Percentiles rank a stretch among this genome's conserved stretches.
phyloP scores from a whole-genome alignment of 257 asterid species.

The Petrea volubilis region DNA sequence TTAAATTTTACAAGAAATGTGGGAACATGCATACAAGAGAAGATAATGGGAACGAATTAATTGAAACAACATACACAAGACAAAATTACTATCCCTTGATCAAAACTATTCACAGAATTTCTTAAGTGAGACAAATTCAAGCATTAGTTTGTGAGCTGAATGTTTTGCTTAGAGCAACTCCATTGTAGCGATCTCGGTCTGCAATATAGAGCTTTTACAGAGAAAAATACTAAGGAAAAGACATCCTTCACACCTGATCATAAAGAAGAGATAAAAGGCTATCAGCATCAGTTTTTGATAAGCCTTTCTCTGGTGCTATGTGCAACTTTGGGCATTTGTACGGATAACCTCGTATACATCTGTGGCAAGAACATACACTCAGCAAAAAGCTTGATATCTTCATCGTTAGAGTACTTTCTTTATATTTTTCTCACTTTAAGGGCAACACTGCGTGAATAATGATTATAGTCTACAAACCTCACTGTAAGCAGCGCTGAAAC shows the following conservation, averaged over 20 bases:
- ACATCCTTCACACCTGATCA: slow-evolving; percentile 67
- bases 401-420: too few relatives aligned
- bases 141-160: background rate
- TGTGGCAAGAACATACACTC: slow-evolving; percentile 34
- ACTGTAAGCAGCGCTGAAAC: slow-evolving; percentile 81
- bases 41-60: background rate
- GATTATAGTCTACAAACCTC: slow-evolving; percentile 52
- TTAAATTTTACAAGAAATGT: slow-evolving; percentile 1
- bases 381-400: slow-evolving; percentile 2
- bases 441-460: slow-evolving; percentile 8
- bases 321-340: slow-evolving; percentile 87
- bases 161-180: background rate
- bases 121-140: background rate
- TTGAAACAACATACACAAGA: background rate
- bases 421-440: too few relatives aligned
- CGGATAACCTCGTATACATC: slow-evolving; percentile 91
- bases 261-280: slow-evolving; percentile 80
- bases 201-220: background rate
- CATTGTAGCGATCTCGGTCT: background rate
- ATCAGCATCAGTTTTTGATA: slow-evolving; percentile 65
- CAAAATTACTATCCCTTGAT: slow-evolving; percentile 7
- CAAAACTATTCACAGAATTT: slow-evolving; percentile 2
- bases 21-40: background rate
- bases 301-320: slow-evolving; percentile 80
- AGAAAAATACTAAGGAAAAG: background rate